Conservation (phyloP, 2,329 filamentous ascomycete species). For the Diaporthe caulivora region DNA sequence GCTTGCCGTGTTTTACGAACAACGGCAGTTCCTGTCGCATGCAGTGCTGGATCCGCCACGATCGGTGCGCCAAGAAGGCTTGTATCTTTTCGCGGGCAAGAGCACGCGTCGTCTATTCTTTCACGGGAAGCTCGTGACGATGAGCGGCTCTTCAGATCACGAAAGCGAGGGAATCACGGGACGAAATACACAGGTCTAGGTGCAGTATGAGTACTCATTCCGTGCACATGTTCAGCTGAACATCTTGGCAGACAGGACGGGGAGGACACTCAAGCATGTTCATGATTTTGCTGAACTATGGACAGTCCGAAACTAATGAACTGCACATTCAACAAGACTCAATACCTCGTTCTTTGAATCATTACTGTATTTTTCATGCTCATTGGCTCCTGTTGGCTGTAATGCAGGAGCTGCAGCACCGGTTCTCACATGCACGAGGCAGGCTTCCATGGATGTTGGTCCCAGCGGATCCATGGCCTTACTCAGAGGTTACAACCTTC, state of each 20-base stretch:
- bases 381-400: background rate
- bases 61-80: background rate
- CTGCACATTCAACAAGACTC: background rate
- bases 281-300: background rate
- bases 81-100: background rate
- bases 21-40: constrained; percentile 22
- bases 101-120: constrained; percentile 15
- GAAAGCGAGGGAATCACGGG: constrained; percentile 11
- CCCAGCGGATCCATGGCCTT: constrained; percentile 14
- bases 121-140: constrained; percentile 21
- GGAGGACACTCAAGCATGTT: background rate
- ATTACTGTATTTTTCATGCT: background rate
- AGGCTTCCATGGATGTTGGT: background rate
- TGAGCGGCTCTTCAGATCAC: constrained; percentile 20
- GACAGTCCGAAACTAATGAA: background rate
- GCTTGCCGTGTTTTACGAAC: background rate
- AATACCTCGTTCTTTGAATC: background rate
- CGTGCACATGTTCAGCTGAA: background rate
- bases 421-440: constrained; percentile 4
- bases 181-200: background rate
- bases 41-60: background rate
- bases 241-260: background rate
- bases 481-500: constrained; percentile 1
- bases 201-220: background rate
- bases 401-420: background rate